phyloP scores from a whole-genome alignment of 1,139 yeast genomes.

The Blastobotrys illinoisensis region DNA sequence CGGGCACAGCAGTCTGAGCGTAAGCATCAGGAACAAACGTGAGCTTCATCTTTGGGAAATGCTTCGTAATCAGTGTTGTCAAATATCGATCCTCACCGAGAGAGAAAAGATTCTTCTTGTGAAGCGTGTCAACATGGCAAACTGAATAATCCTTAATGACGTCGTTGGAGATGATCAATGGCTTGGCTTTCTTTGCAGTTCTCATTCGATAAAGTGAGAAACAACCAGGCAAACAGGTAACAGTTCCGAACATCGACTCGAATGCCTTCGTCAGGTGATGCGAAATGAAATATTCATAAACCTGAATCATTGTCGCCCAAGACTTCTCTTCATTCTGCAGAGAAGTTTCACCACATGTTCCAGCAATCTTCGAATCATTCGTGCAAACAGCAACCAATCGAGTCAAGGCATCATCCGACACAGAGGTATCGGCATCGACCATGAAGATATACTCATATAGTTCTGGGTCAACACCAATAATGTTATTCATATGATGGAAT shows the following conservation, averaged over 20 bases:
- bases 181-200: constrained; percentile 34
- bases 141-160: constrained; percentile 36
- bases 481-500: constrained; percentile 38
- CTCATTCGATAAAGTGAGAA: constrained; percentile 37
- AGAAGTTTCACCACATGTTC: constrained; percentile 40
- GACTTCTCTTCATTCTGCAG: constrained; percentile 36
- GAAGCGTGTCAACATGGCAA: constrained; percentile 37
- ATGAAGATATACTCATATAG: constrained; percentile 37
- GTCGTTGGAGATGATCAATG: constrained; percentile 35
- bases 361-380: constrained; percentile 35
- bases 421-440: constrained; percentile 40
- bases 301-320: constrained; percentile 40
- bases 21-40: constrained; percentile 37
- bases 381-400: constrained; percentile 37
- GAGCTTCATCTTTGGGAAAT: constrained; percentile 36
- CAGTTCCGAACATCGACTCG: constrained; percentile 38
- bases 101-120: constrained; percentile 39
- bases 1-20: constrained; percentile 39
- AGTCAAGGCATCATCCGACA: constrained; percentile 34
- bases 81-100: constrained; percentile 41
- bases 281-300: constrained; percentile 39
- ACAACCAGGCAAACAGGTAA: constrained; percentile 42
- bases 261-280: constrained; percentile 40
- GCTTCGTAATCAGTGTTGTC: constrained; percentile 38
- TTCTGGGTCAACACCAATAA: constrained; percentile 41